A percentile compares a stretch with the other conserved stretches of the same genome.
Evolutionary conservation across 345 rosid species (phyloP).

Genomic region (Hibiscus tridactylites): DNA sequence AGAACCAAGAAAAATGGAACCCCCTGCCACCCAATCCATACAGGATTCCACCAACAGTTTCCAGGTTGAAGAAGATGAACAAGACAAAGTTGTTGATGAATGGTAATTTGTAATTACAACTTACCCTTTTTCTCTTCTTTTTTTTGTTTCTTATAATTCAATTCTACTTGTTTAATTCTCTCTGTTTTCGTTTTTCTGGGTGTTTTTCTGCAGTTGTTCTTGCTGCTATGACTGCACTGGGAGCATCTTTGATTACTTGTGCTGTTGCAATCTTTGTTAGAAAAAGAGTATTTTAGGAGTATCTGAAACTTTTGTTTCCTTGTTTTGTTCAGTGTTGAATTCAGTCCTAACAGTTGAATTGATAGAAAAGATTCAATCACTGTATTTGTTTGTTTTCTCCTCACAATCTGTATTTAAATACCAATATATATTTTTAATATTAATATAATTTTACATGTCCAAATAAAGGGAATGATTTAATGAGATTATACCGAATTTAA

Average conservation of each 20-base stretch:
- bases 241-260: conserved; percentile 31
- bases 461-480: too few species aligned
- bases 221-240: conserved; percentile 39
- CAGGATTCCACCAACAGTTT: conserved; percentile 18
- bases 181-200: not conserved
- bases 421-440: too few species aligned
- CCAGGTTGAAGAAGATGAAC: conserved; percentile 30
- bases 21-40: conserved; percentile 31
- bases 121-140: not conserved
- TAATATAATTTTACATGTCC: too few species aligned
- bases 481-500: too few species aligned
- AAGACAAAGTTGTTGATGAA: conserved; percentile 25
- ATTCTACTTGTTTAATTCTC: not conserved
- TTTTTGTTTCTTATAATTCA: not conserved
- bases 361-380: too few species aligned
- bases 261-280: conserved; percentile 23
- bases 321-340: not conserved
- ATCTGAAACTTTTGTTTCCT: not conserved
- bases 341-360: too few species aligned
- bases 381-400: too few species aligned
- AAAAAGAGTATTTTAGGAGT: not conserved
- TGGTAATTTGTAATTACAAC: conserved; percentile 17
- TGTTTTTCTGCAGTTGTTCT: conserved; percentile 34
- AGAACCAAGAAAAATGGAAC: conserved; percentile 18
- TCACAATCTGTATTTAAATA: too few species aligned